Conservation (phyloP, 768 basidiomycete genomes). For the Solioccasus polychromus region DNA sequence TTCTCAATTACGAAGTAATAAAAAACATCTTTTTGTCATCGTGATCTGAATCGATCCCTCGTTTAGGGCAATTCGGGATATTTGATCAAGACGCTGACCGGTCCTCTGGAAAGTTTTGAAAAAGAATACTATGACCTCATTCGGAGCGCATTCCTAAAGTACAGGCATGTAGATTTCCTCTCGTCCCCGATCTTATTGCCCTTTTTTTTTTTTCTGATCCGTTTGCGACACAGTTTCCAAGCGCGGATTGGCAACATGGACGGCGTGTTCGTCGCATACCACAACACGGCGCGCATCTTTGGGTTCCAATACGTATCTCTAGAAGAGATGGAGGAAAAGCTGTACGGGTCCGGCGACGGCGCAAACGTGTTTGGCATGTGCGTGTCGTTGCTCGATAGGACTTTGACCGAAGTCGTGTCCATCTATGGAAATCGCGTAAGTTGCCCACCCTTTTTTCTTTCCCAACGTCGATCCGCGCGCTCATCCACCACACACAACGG, state of each 20-base stretch:
- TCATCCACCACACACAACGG: background rate
- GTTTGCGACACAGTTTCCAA: slow-evolving; percentile 82
- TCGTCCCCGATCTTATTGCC: background rate
- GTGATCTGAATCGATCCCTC: background rate
- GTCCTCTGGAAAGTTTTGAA: slow-evolving; percentile 79
- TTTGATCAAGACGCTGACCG: slow-evolving; percentile 60
- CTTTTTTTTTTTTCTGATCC: background rate
- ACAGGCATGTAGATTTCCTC: slow-evolving; percentile 49
- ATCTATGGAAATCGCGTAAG: slow-evolving; percentile 68
- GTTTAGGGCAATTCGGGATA: slow-evolving; percentile 79
- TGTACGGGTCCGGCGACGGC: slow-evolving; percentile 64
- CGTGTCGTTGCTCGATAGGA: slow-evolving; percentile 63
- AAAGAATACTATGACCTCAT: slow-evolving; percentile 93
- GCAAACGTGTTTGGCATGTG: slow-evolving; percentile 75
- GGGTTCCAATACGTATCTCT: slow-evolving; percentile 93
- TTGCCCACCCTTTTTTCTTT: background rate
- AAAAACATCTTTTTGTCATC: background rate
- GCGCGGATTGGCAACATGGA: slow-evolving; percentile 97
- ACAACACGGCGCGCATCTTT: slow-evolving; percentile 82
- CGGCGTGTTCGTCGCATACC: slow-evolving; percentile 84
- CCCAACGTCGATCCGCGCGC: background rate
- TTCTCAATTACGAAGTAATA: slow-evolving; percentile 72
- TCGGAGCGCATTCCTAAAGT: slow-evolving; percentile 92
- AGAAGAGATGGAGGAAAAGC: slow-evolving; percentile 78
- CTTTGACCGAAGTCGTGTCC: slow-evolving; percentile 54